Evolutionary conservation across 768 basidiomycete species (phyloP).

Genomic region (Amanita muscaria): DNA sequence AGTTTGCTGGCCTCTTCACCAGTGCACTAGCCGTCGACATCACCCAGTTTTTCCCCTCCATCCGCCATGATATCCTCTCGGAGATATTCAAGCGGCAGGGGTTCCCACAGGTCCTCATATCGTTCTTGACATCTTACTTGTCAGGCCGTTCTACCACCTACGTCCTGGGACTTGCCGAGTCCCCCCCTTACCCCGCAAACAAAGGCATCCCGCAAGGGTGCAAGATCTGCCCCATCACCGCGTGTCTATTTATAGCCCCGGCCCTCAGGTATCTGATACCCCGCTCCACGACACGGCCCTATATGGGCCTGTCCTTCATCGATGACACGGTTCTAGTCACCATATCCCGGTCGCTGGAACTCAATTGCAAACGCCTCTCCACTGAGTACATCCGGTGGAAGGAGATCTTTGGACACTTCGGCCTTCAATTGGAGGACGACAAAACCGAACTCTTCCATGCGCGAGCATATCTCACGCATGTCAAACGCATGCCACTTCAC

Average conservation of each 20-base stretch:
- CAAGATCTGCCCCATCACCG: background rate
- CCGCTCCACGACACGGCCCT: background rate
- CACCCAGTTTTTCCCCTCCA: background rate
- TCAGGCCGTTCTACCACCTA: background rate
- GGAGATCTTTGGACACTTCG: background rate
- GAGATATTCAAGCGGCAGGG: background rate
- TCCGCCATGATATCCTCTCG: background rate
- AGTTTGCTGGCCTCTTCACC: background rate
- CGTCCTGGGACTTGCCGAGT: background rate
- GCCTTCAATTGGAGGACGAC: background rate
- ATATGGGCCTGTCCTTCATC: background rate
- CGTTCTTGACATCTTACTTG: background rate
- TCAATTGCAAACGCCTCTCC: background rate
- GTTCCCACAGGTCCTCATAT: background rate
- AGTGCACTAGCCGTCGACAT: slow-evolving; percentile 1
- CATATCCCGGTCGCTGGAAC: background rate
- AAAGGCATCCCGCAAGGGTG: background rate
- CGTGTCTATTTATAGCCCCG: background rate
- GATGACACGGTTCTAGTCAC: background rate
- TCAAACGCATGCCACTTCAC: background rate
- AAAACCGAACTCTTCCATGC: background rate
- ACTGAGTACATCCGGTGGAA: background rate
- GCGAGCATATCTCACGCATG: too few species aligned
- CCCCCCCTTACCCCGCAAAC: background rate
- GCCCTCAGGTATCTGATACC: background rate